Evolutionary conservation across 164 flowering plant species (phyloP).

Genomic region (Annona cherimola): DNA sequence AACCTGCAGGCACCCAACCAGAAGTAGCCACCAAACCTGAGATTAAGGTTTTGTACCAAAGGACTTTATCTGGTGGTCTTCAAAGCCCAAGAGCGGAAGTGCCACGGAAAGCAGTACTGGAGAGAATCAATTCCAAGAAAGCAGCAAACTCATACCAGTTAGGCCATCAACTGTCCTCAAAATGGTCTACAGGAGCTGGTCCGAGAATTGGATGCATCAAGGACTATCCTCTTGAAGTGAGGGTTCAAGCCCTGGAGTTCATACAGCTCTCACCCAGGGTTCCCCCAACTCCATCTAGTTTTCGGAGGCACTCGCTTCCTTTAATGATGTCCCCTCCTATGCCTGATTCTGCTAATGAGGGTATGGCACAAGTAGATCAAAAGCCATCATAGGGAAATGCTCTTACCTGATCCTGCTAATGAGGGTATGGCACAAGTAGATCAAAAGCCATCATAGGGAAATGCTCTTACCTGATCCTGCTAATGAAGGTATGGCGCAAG

Average conservation of each 20-base stretch:
- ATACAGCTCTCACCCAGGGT: conserved; percentile 66
- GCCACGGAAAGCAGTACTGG: conserved; percentile 51
- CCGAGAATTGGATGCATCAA: conserved; percentile 89
- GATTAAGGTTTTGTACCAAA: conserved; percentile 27
- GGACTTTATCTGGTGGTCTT: conserved; percentile 83
- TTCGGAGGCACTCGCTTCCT: background rate
- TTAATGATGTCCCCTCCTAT: too few species aligned
- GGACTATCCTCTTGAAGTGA: conserved; percentile 74
- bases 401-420: too few species aligned
- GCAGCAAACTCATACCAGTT: conserved; percentile 57
- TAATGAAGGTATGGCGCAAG: too few species aligned
- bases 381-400: too few species aligned
- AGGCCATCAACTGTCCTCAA: conserved; percentile 60
- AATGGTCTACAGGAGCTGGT: conserved; percentile 87
- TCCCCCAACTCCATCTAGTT: conserved; percentile 31
- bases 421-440: too few species aligned
- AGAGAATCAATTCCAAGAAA: conserved; percentile 80
- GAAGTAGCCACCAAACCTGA: conserved; percentile 2
- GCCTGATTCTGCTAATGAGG: too few species aligned
- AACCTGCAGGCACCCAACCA: conserved; percentile 11
- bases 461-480: too few species aligned
- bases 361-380: too few species aligned
- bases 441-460: too few species aligned
- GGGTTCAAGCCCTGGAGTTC: conserved; percentile 69
- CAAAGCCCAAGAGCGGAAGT: conserved; percentile 67